A percentile compares a stretch with the other conserved stretches of the same genome.
These are phyloP conservation scores for Mytilinidion resinicola DNA, from an alignment of 495 filamentous ascomycete species.

Conservation along the genomic window DNA sequence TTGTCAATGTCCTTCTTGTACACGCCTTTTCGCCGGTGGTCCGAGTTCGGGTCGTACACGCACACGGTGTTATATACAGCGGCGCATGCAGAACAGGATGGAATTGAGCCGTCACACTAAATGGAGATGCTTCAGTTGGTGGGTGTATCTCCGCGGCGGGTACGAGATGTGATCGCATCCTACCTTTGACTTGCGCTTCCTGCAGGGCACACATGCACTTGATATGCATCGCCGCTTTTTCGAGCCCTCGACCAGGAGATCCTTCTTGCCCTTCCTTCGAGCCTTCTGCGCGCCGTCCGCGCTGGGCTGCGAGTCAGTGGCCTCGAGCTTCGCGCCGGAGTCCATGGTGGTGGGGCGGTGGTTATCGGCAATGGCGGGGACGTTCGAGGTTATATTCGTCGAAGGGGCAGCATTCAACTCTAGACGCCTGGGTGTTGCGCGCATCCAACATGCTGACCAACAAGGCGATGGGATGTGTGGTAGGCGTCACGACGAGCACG, in stretches of 20 bases:
- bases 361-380: not conserved
- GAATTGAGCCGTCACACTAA: constrained; percentile 85
- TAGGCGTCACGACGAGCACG: no score
- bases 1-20: constrained; percentile 93
- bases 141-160: constrained; percentile 2
- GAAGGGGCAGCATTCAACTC: not conserved
- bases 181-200: constrained; percentile 83
- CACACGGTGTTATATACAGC: constrained; percentile 92
- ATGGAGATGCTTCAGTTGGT: constrained; percentile 23
- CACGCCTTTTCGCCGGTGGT: constrained; percentile 92
- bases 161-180: not conserved
- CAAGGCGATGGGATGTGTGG: no score
- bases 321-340: not conserved
- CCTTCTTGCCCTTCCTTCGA: constrained; percentile 27
- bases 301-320: not conserved
- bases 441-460: not conserved
- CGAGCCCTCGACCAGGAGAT: constrained; percentile 20
- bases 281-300: constrained; percentile 9
- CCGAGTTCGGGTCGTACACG: constrained; percentile 91
- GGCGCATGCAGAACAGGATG: constrained; percentile 88
- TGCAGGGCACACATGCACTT: constrained; percentile 88
- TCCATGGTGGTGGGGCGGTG: not conserved
- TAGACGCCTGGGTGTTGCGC: not conserved
- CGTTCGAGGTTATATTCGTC: not conserved
- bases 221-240: constrained; percentile 84